Percentiles rank a stretch among this genome's conserved stretches.
Conservation (phyloP, 768 basidiomycete species). For the Boletus subparvulus region DNA sequence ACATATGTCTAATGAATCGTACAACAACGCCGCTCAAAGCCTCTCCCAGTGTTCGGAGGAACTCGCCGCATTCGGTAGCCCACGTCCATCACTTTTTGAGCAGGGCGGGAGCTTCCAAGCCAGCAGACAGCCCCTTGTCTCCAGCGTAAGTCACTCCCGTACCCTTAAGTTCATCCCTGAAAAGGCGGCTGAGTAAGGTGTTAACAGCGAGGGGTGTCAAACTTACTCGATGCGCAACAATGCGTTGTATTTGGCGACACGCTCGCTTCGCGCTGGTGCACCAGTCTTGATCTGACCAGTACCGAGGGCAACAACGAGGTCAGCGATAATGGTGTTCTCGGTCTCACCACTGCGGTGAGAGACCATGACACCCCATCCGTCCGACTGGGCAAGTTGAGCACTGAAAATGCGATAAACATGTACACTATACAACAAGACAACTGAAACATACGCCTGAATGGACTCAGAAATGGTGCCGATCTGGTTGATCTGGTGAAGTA, state of each 20-base stretch:
- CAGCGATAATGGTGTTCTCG: slow-evolving; percentile 95
- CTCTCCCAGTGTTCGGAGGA: neutral
- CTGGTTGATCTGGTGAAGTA: slow-evolving; percentile 75
- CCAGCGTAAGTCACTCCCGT: slow-evolving; percentile 72
- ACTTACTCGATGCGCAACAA: slow-evolving; percentile 88
- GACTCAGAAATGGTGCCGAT: slow-evolving; percentile 99
- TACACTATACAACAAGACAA: neutral
- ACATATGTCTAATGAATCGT: slow-evolving; percentile 29
- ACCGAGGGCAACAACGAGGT: slow-evolving; percentile 90
- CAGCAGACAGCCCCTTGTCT: slow-evolving; percentile 75
- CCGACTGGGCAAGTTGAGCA: slow-evolving; percentile 92
- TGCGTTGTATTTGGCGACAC: slow-evolving; percentile 92
- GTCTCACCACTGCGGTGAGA: slow-evolving; percentile 99
- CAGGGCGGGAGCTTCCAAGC: slow-evolving; percentile 68
- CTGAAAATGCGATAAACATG: slow-evolving; percentile 38
- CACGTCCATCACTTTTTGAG: slow-evolving; percentile 53
- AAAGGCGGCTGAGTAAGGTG: slow-evolving; percentile 1
- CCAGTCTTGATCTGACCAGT: slow-evolving; percentile 98
- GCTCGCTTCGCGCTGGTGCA: slow-evolving; percentile 93
- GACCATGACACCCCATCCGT: slow-evolving; percentile 99
- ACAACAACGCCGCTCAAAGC: slow-evolving; percentile 20
- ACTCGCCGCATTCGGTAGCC: slow-evolving; percentile 6
- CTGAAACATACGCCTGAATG: slow-evolving; percentile 84
- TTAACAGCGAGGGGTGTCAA: neutral
- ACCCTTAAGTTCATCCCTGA: slow-evolving; percentile 72